Base-by-base conservation (phyloP, 2,329 filamentous ascomycete species). In the Whalleya microplaca region DNA sequence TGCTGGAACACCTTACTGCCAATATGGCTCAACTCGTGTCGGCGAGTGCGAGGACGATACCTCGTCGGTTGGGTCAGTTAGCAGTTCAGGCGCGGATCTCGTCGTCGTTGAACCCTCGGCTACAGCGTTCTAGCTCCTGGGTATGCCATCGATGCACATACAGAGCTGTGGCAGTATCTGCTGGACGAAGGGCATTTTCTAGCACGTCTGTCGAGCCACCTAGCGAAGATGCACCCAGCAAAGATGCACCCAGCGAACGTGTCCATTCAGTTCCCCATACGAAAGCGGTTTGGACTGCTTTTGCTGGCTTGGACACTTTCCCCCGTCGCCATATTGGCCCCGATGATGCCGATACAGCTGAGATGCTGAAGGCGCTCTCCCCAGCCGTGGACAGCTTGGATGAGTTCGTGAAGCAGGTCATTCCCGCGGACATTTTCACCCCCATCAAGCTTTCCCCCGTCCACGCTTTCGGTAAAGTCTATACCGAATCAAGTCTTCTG, bases 241-340 rank as follows among this genome's bases (percentile, higher is more conserved):
- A 55, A 40, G 51, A 63, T 47, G 54, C 32, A 21, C 56, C 49
- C 40, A 52, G 53, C 16, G 52, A 55, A 40, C 50, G 62, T 47
- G 54, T 63, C 18, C 63, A 66, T 41, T 53, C 55, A 21, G 54
- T 64, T 29, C 65, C 65, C 48, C 64, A 64, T 46, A 64, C 64
- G 5, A 48, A 48, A 9, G 53, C 43, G 37, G 53, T 55, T 48
- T 21, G 46, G 55, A 52, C 59, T 53, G 44, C 53, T 46, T 71
- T 69, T 63, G 58, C 66, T 37, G 64, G 68, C 18, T 76, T 85
- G 55, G 85, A 88, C 69, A 84, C 85, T 41, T 96, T 96, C 69
- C 81, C 89, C 53, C 83, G 89, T 56, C 86, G 94, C 47, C 94
- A 97, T 76, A 96, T 97, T 76, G 93, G 93, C 1, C 92, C 92